Conservation (phyloP, 345 rosid genomes). For the Tarenaya hassleriana region DNA sequence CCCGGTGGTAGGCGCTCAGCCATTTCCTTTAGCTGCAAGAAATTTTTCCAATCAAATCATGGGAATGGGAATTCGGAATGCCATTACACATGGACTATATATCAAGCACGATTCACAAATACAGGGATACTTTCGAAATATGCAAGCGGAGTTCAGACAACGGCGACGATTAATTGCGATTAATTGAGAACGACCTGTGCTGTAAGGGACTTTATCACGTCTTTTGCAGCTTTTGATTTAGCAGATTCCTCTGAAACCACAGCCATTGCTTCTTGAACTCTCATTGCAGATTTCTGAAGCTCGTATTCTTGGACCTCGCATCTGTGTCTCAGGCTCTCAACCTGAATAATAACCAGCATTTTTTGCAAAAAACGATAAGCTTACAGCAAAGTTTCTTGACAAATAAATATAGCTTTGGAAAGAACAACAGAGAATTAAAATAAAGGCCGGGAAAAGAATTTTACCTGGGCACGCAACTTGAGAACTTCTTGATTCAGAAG, state of each 20-base stretch:
- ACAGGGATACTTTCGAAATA: not conserved
- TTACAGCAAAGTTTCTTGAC: not conserved
- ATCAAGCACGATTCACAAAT: not conserved
- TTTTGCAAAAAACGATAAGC: not conserved
- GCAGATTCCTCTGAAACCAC: constrained; percentile 82
- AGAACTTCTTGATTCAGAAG: constrained; percentile 86
- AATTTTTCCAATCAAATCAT: not conserved
- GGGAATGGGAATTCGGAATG: not conserved
- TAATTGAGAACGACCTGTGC: constrained; percentile 55
- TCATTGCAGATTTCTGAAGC: constrained; percentile 72
- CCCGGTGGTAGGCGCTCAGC: constrained; percentile 78
- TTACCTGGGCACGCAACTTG: constrained; percentile 87
- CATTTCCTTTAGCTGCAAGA: constrained; percentile 80
- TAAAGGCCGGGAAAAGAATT: not conserved
- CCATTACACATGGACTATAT: no score
- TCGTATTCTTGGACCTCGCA: constrained; percentile 83
- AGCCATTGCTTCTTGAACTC: constrained; percentile 71
- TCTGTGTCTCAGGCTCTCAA: constrained; percentile 66
- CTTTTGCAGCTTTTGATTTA: constrained; percentile 90
- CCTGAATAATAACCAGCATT: constrained; percentile 41
- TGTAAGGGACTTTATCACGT: constrained; percentile 85
- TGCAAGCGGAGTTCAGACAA: not conserved
- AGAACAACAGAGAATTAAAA: not conserved
- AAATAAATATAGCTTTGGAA: not conserved
- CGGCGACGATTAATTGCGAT: no score